These are phyloP conservation scores for Ganoderma boninense DNA, from an alignment of 1,284 basidiomycete genomes.

Conservation along the genomic window DNA sequence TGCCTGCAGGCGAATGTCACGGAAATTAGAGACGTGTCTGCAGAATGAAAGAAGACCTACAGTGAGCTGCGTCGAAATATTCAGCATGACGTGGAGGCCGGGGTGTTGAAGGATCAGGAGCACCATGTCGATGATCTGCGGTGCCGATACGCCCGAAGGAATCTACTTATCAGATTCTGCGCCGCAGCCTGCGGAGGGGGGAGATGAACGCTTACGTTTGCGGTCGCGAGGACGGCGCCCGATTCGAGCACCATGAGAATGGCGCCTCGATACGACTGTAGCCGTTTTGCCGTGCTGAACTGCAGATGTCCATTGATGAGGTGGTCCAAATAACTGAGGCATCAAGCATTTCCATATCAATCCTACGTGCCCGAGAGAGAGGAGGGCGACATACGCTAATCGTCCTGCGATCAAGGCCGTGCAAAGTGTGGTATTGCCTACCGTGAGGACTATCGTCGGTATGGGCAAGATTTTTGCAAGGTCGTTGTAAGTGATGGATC, in stretches of 20 bases:
- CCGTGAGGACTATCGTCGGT: slow-evolving; percentile 11
- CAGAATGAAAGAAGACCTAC: slow-evolving; percentile 3
- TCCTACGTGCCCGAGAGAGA: not conserved
- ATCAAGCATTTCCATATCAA: not conserved
- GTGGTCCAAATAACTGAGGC: slow-evolving; percentile 17
- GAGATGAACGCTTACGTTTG: slow-evolving; percentile 12
- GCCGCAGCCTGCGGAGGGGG: not conserved
- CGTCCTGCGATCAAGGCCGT: slow-evolving; percentile 21
- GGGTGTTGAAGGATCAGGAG: slow-evolving; percentile 15
- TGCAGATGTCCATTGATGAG: slow-evolving; percentile 18
- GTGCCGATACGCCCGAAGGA: too few species aligned
- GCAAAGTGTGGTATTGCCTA: slow-evolving; percentile 16
- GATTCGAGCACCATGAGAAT: slow-evolving; percentile 23
- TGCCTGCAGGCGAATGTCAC: slow-evolving; percentile 5
- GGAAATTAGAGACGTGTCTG: not conserved
- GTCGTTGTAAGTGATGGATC: slow-evolving; percentile 8
- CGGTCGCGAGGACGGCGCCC: slow-evolving; percentile 19
- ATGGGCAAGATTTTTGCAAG: slow-evolving; percentile 20
- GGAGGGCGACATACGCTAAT: slow-evolving; percentile 10
- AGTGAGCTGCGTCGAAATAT: slow-evolving; percentile 14
- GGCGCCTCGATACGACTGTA: slow-evolving; percentile 11
- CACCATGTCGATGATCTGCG: slow-evolving; percentile 14
- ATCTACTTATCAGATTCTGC: not conserved
- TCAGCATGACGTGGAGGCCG: slow-evolving; percentile 22
- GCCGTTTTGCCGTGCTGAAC: slow-evolving; percentile 7